Conservation (phyloP, 2,329 filamentous ascomycete species). For the Arthrobotrys musiformis region DNA sequence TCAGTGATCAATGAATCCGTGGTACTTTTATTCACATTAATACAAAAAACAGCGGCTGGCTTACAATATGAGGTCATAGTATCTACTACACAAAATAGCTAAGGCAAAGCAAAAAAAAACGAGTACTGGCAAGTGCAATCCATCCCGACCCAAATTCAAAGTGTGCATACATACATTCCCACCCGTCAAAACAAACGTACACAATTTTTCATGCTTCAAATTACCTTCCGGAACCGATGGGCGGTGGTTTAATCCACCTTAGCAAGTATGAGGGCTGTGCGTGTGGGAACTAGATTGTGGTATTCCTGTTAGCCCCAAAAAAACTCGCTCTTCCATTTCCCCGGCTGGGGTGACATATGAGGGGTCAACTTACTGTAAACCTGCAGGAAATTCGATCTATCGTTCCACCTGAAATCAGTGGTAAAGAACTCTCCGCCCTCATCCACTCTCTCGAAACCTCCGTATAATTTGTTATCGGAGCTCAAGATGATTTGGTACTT, state of each 20-base stretch:
- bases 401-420: conserved; percentile 89
- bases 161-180: not conserved
- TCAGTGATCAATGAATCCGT: not conserved
- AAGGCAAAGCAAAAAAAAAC: not conserved
- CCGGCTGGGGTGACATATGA: not conserved
- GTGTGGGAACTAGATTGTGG: conserved; percentile 50
- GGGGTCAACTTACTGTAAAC: conserved; percentile 71
- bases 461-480: conserved; percentile 79
- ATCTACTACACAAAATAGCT: conserved; percentile 18
- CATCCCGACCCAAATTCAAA: not conserved
- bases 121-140: not conserved
- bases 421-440: conserved; percentile 90
- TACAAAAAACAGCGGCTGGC: conserved; percentile 1
- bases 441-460: conserved; percentile 81
- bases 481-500: conserved; percentile 89
- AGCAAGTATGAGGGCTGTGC: conserved; percentile 46
- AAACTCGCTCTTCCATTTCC: conserved; percentile 7
- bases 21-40: conserved; percentile 20
- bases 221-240: not conserved
- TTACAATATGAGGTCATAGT: conserved; percentile 17
- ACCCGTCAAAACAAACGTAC: not conserved
- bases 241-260: conserved; percentile 20
- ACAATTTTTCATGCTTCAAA: not conserved
- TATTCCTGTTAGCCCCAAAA: conserved; percentile 7
- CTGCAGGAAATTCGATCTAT: conserved; percentile 87